Evolutionary conservation across 2,329 filamentous ascomycete genomes (phyloP).

Genomic region (Daldinia eschscholtzii): DNA sequence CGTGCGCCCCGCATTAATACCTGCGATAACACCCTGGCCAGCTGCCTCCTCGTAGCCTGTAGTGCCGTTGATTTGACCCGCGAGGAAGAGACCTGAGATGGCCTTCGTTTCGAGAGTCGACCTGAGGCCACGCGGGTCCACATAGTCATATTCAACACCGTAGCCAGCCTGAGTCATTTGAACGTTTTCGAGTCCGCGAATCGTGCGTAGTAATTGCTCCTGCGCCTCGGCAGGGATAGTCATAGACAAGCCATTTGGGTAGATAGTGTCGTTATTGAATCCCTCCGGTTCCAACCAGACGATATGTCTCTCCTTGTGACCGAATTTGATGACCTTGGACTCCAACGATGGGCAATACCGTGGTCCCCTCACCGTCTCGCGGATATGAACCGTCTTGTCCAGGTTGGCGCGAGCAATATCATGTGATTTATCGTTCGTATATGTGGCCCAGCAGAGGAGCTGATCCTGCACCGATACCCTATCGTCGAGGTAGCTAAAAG

Average conservation of each 20-base stretch:
- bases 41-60: slow-evolving; percentile 98
- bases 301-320: slow-evolving; percentile 83
- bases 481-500: slow-evolving; percentile 92
- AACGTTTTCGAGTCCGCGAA: slow-evolving; percentile 88
- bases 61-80: slow-evolving; percentile 97
- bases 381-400: slow-evolving; percentile 96
- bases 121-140: slow-evolving; percentile 89
- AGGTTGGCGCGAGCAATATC: slow-evolving; percentile 87
- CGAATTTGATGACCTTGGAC: slow-evolving; percentile 91
- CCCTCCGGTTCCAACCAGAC: slow-evolving; percentile 98
- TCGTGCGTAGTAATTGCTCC: slow-evolving; percentile 84
- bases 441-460: slow-evolving; percentile 85
- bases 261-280: slow-evolving; percentile 88
- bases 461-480: slow-evolving; percentile 83
- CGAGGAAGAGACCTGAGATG: slow-evolving; percentile 88
- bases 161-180: slow-evolving; percentile 96
- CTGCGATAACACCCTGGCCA: slow-evolving; percentile 90
- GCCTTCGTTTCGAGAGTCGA: slow-evolving; percentile 95
- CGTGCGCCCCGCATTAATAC: slow-evolving; percentile 91
- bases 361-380: slow-evolving; percentile 93
- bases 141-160: slow-evolving; percentile 98
- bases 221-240: slow-evolving; percentile 92
- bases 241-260: slow-evolving; percentile 98
- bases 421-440: slow-evolving; percentile 87
- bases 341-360: slow-evolving; percentile 96